Evolutionary conservation across 352 stramenopile genomes (phyloP).

Genomic region (Phytophthora agathidicida): DNA sequence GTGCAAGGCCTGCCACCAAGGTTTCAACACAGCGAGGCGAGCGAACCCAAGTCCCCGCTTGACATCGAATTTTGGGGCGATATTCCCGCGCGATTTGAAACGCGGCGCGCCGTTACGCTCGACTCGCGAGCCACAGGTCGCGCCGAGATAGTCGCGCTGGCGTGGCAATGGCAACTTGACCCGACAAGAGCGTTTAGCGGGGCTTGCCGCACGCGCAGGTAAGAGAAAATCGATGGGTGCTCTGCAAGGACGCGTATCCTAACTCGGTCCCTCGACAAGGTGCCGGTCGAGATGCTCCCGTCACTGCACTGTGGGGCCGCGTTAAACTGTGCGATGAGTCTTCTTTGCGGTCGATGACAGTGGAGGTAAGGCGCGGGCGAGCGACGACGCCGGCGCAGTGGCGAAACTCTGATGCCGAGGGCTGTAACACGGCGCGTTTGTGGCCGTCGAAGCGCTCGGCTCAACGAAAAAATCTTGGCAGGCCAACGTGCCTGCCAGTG

Average conservation of each 20-base stretch:
- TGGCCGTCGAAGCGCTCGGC: background rate
- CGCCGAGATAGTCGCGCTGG: too few relatives aligned
- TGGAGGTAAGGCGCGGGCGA: conserved; percentile 5
- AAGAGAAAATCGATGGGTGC: conserved; percentile 1
- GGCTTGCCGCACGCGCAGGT: background rate
- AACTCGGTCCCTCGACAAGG: conserved; percentile 7
- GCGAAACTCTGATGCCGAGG: conserved; percentile 6
- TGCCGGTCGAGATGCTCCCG: conserved; percentile 7
- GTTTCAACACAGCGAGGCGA: background rate
- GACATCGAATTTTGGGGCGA: conserved; percentile 1
- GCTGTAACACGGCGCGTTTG: conserved; percentile 15
- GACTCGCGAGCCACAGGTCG: background rate
- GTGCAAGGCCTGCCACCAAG: too few relatives aligned
- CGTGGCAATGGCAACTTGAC: too few relatives aligned
- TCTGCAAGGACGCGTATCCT: conserved; percentile 16
- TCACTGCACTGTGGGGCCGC: conserved; percentile 21
- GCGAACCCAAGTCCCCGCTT: conserved; percentile 3
- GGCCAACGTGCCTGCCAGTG: too few relatives aligned
- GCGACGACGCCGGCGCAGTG: conserved; percentile 3
- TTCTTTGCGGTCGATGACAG: conserved; percentile 17
- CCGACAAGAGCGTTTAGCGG: too few relatives aligned
- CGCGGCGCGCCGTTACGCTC: conserved; percentile 1
- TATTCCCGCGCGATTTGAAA: conserved; percentile 14
- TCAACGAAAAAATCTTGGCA: conserved; percentile 13
- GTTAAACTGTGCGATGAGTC: conserved; percentile 34